phyloP scores from a whole-genome alignment of 1,284 basidiomycete species.

The Jaminaea rosea region DNA sequence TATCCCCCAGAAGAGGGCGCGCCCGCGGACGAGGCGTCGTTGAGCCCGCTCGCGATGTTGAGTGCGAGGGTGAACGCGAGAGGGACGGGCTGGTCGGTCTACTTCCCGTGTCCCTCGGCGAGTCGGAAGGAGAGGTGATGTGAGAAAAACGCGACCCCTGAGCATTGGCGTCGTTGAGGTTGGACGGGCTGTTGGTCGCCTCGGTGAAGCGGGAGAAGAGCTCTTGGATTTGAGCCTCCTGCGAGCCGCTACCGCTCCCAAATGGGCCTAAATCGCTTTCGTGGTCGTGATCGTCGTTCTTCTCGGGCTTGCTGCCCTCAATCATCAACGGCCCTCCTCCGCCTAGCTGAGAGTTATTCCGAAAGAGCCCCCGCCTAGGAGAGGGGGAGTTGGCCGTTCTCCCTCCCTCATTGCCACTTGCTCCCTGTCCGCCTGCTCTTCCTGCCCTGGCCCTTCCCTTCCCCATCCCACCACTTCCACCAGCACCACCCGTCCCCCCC shows the following conservation, averaged over 20 bases:
- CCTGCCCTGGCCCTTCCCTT: constrained; percentile 49
- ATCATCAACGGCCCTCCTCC: constrained; percentile 19
- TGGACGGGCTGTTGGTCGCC: constrained; percentile 6
- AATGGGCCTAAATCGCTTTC: neutral
- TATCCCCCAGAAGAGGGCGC: constrained; percentile 25
- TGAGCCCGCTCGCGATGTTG: constrained; percentile 10
- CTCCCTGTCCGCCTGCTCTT: constrained; percentile 51
- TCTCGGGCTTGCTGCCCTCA: constrained; percentile 11
- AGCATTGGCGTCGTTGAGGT: constrained; percentile 8
- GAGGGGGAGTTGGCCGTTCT: too few relatives aligned
- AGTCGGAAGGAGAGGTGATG: constrained; percentile 18
- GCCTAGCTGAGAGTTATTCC: neutral
- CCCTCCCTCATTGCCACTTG: constrained; percentile 29
- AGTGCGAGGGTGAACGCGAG: neutral
- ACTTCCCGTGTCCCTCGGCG: neutral
- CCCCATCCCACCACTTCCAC: constrained; percentile 61
- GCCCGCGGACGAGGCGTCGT: constrained; percentile 14
- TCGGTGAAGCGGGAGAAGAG: constrained; percentile 16
- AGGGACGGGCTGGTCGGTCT: neutral
- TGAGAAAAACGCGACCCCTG: constrained; percentile 15
- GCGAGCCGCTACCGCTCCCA: neutral
- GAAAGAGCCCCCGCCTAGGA: constrained; percentile 4
- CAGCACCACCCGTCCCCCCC: constrained; percentile 55
- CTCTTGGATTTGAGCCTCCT: neutral
- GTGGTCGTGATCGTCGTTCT: neutral